phyloP scores from a whole-genome alignment of 2,329 filamentous ascomycete species.

The Colletotrichum liriopes region DNA sequence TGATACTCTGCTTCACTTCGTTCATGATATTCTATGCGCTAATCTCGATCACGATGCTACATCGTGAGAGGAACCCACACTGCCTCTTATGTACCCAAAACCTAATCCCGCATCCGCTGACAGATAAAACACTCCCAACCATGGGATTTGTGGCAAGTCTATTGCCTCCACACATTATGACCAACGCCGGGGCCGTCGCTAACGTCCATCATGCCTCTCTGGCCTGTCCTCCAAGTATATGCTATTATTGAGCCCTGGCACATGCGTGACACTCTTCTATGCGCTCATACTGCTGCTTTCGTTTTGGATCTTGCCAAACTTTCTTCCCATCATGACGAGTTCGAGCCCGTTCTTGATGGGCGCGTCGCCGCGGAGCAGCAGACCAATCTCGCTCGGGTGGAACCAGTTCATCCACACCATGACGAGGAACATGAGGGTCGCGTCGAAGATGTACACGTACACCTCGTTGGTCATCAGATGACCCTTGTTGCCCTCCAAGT shows the following conservation, averaged over 20 bases:
- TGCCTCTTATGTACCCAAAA: neutral
- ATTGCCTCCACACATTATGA: too few species aligned
- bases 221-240: neutral
- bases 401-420: conserved; percentile 50
- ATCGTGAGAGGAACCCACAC: too few species aligned
- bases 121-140: neutral
- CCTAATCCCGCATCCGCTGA: neutral
- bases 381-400: conserved; percentile 41
- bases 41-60: neutral
- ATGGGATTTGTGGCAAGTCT: neutral
- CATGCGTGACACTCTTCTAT: neutral
- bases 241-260: neutral
- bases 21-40: rapidly evolving
- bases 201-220: neutral
- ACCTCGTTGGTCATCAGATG: conserved; percentile 59
- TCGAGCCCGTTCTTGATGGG: conserved; percentile 38
- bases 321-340: conserved; percentile 19
- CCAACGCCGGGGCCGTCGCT: too few species aligned
- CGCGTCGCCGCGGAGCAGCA: conserved; percentile 34
- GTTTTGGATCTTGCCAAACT: conserved; percentile 17
- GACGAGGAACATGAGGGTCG: conserved; percentile 57
- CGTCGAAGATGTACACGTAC: conserved; percentile 62
- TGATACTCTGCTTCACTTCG: too few species aligned
- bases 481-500: conserved; percentile 58
- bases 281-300: conserved; percentile 30